Evolutionary conservation across 2,329 filamentous ascomycete genomes (phyloP), one percentile per base, ranked within the genome.

Genomic region (Cryphonectria radicalis): DNA sequence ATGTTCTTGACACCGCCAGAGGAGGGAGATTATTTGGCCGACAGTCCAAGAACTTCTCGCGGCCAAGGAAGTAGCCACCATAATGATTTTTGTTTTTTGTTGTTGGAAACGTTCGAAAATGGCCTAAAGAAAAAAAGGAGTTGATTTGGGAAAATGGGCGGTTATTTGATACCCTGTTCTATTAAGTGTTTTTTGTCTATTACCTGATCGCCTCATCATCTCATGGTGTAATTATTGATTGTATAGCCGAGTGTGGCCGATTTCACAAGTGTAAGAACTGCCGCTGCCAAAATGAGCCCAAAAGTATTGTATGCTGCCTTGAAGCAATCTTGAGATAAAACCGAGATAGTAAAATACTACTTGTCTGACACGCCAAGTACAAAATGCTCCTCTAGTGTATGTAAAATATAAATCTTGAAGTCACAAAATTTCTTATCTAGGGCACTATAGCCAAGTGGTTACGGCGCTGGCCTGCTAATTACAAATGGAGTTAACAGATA

Each of bases 371-470:
- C 10, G 37, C 37, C 40, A 6, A 13, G 8, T 2, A 42, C 13
- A 17, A 13, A 57, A 5, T 3, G 53, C 2, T 28, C 11, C 22
- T 13, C n/a, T 14, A 7, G 4, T 32, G n/a, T 1, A 19, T 17
- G 19, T 19, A 60, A 19, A 32, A 60, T 60, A 28, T 60, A n/a
- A 11, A 3, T 11, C 2, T 3, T 50, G 10, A 11, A 8, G 0
- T 46, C 2, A 1, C 2, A 1, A 19, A 10, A 7, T 22, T 46
- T 22, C 43, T 19, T 50, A n/a, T 10, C 7, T 11, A 1, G 10
- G 68, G 68, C 57, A 63, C 37, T 50, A 40, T 62, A 60, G 68
- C 68, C 55, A 67, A 70, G 57, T 42, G 53, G 59, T 63, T 22
- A 55, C 59, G 32, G 35, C 43, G 57, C 43, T 63, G 43, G 64